Evolutionary conservation across 192 early-diverging fungal genomes (phyloP).

Genomic region (Rhizoclosmatium sp.): DNA sequence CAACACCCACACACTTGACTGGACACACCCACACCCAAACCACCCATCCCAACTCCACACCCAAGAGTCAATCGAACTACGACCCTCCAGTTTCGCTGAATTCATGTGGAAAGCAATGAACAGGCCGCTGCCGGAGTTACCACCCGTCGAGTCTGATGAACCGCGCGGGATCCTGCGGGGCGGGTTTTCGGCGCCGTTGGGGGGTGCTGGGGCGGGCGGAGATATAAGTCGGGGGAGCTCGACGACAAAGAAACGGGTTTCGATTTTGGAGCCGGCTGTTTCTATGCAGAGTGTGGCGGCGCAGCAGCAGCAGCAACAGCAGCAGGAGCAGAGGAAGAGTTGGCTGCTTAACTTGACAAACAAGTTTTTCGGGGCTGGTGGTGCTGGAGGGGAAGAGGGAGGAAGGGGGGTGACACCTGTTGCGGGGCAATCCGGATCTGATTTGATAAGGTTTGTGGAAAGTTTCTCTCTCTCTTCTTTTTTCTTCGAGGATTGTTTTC

Average conservation of each 20-base stretch:
- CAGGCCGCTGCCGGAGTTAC: background rate
- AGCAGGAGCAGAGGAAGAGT: too few species aligned
- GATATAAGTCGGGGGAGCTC: background rate
- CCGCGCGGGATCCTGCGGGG: background rate
- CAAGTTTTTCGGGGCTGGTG: too few species aligned
- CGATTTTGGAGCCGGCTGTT: constrained; percentile 20
- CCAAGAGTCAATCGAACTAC: background rate
- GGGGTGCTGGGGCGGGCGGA: background rate
- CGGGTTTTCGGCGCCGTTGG: background rate
- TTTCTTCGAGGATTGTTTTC: background rate
- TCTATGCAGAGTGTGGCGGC: background rate
- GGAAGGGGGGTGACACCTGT: too few species aligned
- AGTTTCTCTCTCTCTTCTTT: background rate
- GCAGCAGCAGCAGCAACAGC: too few species aligned
- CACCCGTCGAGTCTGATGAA: background rate
- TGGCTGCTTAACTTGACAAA: too few species aligned
- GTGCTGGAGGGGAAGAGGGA: too few species aligned
- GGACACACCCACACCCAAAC: background rate
- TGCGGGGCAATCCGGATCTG: background rate
- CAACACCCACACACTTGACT: too few species aligned
- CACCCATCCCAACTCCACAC: background rate
- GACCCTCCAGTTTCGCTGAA: constrained; percentile 1
- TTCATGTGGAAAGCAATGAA: background rate
- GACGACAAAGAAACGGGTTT: constrained; percentile 8
- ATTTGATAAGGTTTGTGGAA: background rate